phyloP scores from a whole-genome alignment of 1,139 yeast species.

The Saccharomycopsis phalli region DNA sequence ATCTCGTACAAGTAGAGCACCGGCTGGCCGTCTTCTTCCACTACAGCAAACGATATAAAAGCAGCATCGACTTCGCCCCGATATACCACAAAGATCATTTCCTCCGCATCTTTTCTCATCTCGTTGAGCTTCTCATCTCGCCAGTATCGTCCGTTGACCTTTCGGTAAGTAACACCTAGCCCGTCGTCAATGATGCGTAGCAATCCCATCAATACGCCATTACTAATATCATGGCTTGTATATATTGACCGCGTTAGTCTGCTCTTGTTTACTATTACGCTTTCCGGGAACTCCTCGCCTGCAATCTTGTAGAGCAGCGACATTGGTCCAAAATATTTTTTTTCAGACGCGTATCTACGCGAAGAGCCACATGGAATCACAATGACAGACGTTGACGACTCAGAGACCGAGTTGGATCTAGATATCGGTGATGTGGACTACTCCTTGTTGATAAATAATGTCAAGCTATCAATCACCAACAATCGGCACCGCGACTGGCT shows the following conservation, averaged over 20 bases:
- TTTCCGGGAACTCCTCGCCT: too few species aligned
- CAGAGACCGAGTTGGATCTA: slow-evolving; percentile 21
- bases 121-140: slow-evolving; percentile 9
- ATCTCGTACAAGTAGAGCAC: slow-evolving; percentile 14
- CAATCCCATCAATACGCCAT: neutral
- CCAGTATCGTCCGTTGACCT: slow-evolving; percentile 13
- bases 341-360: neutral
- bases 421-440: slow-evolving; percentile 4
- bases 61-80: slow-evolving; percentile 2
- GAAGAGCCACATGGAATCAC: slow-evolving; percentile 1
- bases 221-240: neutral
- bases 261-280: neutral
- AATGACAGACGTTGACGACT: slow-evolving; percentile 19
- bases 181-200: slow-evolving; percentile 7
- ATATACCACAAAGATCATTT: slow-evolving; percentile 9
- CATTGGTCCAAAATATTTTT: neutral
- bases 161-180: slow-evolving; percentile 12
- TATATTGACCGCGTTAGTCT: slow-evolving; percentile 1
- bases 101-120: slow-evolving; percentile 3
- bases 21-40: slow-evolving; percentile 4
- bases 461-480: neutral
- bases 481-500: neutral
- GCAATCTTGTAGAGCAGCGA: too few species aligned
- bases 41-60: slow-evolving; percentile 8
- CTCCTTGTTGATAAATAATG: neutral